phyloP scores from a whole-genome alignment of 2,329 filamentous ascomycete species.

The Pseudogymnoascus sp. region DNA sequence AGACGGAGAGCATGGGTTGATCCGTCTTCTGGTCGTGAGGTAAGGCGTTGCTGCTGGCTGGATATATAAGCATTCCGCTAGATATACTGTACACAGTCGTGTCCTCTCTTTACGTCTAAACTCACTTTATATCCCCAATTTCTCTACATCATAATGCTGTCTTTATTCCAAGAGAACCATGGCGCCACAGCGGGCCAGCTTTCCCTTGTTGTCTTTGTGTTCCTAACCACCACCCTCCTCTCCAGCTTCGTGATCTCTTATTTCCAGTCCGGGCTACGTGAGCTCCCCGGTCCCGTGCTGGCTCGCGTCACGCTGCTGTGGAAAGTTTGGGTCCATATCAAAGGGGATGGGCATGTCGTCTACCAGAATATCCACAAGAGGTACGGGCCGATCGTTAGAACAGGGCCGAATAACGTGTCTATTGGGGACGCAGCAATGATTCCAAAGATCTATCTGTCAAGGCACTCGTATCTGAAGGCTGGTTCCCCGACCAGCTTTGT shows the following conservation, averaged over 20 bases:
- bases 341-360: constrained; percentile 13
- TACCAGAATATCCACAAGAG: constrained; percentile 16
- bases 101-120: background rate
- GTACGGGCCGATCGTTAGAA: constrained; percentile 17
- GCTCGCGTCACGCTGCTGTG: constrained; percentile 18
- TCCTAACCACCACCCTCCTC: background rate
- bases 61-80: background rate
- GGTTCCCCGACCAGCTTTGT: background rate
- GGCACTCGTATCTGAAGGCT: background rate
- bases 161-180: background rate
- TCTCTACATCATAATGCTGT: background rate
- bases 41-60: background rate
- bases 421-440: constrained; percentile 15
- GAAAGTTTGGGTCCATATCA: constrained; percentile 13
- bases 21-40: background rate
- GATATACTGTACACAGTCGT: background rate
- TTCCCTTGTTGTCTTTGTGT: background rate
- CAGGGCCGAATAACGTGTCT: constrained; percentile 20
- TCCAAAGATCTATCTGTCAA: constrained; percentile 7
- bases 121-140: background rate
- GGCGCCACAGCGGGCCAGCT: background rate
- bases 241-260: background rate
- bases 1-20: background rate
- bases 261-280: background rate
- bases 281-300: constrained; percentile 20